Conservation (phyloP, 441 rosid genomes). For the Jatropha multifida region DNA sequence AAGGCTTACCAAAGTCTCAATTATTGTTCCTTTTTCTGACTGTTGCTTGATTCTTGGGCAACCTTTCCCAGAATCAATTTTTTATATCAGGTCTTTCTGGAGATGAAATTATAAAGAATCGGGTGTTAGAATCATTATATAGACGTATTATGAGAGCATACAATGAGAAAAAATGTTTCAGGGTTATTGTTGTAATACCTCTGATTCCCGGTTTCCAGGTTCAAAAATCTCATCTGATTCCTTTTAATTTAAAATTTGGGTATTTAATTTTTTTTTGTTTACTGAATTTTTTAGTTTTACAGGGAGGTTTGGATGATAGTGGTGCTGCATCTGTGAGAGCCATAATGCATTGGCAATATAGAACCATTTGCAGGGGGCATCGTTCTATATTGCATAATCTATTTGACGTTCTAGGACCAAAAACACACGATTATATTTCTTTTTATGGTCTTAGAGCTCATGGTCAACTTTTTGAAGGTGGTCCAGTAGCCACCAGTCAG, state of each 20-base stretch:
- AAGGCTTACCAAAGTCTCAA: conserved; percentile 23
- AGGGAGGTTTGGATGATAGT: conserved; percentile 98
- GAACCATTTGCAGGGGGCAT: conserved; percentile 92
- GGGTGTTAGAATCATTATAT: conserved; percentile 85
- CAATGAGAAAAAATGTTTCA: conserved; percentile 80
- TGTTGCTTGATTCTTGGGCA: conserved; percentile 39
- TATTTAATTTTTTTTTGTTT: conserved; percentile 4
- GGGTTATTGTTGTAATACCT: conserved; percentile 92
- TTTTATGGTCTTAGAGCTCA: conserved; percentile 93
- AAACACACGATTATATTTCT: conserved; percentile 80
- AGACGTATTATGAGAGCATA: conserved; percentile 80
- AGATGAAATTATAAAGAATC: conserved; percentile 83
- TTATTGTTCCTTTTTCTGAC: conserved; percentile 38
- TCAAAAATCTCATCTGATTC: conserved; percentile 21
- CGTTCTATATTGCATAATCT: conserved; percentile 86
- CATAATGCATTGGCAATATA: conserved; percentile 99
- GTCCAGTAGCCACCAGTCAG: conserved; percentile 96
- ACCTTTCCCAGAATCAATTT: conserved; percentile 91
- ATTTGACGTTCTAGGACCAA: conserved; percentile 67
- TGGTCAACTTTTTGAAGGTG: conserved; percentile 81
- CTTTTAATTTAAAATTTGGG: conserved; percentile 19
- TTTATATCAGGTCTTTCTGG: conserved; percentile 98
- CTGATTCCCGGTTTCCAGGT: conserved; percentile 99
- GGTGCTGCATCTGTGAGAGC: conserved; percentile 99
- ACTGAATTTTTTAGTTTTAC: conserved; percentile 29